Base-by-base conservation (phyloP, 2,329 filamentous ascomycete species). In the Botrytis porri region DNA sequence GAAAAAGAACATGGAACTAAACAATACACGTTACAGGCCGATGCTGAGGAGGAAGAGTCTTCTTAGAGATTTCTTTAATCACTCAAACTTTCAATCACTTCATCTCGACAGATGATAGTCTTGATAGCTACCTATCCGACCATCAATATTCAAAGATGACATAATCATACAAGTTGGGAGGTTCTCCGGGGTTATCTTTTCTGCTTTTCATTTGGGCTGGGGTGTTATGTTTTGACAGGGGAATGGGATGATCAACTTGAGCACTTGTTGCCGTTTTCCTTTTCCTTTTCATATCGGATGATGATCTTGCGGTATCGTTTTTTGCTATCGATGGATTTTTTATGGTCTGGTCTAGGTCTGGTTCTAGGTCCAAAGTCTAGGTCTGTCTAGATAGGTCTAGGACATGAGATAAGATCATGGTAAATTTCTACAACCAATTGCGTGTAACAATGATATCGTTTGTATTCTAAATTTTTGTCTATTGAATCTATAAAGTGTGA, bases 11-110 rank as follows among this genome's bases (percentile, higher is more conserved):
- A 80, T 65, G 37, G 76, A 76, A 78, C 79, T 77, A 79, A 79
- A 80, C 78, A 78, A 80, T 80, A 74, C 79, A 80, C 12, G 69
- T 79, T 80, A 78, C 82, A 90, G 87, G 87, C 88, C 81, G 79
- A 80, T 66, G 86, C 85, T 75, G 88, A 85, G 79, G 88, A 85
- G 79, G 88, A 88, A 74, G 89, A 91, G 79, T 80, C 80, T 76
- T 77, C 76, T 76, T 81, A 81, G 74, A 71, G 62, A 48, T 29
- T 51, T 73, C 71, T 41, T 45, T 43, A 70, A 70, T 69, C 75
- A 75, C 72, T 76, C 74, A 54, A 51, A 63, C 35, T 59, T 70
- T 72, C 71, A 64, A 74, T 70, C 71, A 67, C 70, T 71, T 74
- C 63, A 75, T 77, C 77, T 73, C 73, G 75, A 75, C 74, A 73